phyloP scores from a whole-genome alignment of 805 yeast species.

The Debaryomyces tyrocola region DNA sequence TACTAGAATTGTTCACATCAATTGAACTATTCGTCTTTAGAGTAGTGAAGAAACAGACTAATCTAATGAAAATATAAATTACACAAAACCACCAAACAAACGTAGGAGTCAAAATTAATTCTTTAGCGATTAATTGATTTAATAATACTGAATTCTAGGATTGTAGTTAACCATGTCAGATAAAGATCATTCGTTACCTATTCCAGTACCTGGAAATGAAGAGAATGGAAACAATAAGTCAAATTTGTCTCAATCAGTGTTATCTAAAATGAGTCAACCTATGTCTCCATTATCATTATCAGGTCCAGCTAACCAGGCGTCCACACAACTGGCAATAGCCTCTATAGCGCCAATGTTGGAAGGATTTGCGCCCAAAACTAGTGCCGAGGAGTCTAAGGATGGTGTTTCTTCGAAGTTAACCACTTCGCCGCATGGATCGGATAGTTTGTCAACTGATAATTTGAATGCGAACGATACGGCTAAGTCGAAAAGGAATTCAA shows the following conservation, averaged over 20 bases:
- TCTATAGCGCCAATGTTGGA: constrained; percentile 79
- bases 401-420: constrained; percentile 14
- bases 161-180: neutral
- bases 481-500: constrained; percentile 10
- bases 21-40: neutral
- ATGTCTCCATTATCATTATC: constrained; percentile 35
- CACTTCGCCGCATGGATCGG: constrained; percentile 8
- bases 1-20: neutral
- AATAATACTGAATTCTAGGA: no score
- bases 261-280: constrained; percentile 24
- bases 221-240: neutral
- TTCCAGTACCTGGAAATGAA: neutral
- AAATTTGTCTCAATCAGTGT: neutral
- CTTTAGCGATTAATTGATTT: no score
- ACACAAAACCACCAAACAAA: neutral
- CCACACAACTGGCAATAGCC: constrained; percentile 63
- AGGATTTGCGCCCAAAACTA: constrained; percentile 68
- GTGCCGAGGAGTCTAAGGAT: constrained; percentile 28
- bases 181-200: neutral
- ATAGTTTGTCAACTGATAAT: constrained; percentile 16
- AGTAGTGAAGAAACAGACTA: neutral
- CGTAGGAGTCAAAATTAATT: neutral
- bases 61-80: neutral
- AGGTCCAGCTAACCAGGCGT: constrained; percentile 9
- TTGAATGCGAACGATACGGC: constrained; percentile 6